A percentile compares a stretch with the other conserved stretches of the same genome.
These are phyloP conservation scores for Agaricus blazei DNA, from an alignment of 768 basidiomycete genomes.

Conservation along the genomic window DNA sequence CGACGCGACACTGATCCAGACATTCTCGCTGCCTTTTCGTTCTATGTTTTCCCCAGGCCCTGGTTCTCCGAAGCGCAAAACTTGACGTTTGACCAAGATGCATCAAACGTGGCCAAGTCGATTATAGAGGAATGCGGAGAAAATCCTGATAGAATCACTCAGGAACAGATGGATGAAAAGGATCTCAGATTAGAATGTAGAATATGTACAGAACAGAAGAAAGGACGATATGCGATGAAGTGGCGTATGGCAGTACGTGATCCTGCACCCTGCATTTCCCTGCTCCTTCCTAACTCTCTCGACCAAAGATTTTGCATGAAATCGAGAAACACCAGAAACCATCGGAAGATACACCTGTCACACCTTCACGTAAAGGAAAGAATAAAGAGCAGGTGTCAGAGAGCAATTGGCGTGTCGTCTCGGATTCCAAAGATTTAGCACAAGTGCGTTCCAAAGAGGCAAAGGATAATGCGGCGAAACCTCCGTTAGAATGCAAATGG, in stretches of 20 bases:
- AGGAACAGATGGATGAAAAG: conserved; percentile 19
- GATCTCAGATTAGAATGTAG: conserved; percentile 25
- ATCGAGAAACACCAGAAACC: conserved; percentile 20
- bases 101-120: conserved; percentile 16
- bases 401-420: background rate
- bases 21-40: background rate
- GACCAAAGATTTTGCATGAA: conserved; percentile 22
- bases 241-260: conserved; percentile 27
- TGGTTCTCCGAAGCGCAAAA: conserved; percentile 20
- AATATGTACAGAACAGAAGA: conserved; percentile 14
- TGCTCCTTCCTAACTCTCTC: background rate
- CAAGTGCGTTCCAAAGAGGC: background rate
- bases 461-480: background rate
- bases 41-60: conserved; percentile 1
- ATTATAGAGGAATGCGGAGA: conserved; percentile 22
- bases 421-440: background rate
- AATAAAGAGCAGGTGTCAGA: conserved; percentile 7
- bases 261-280: background rate
- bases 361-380: background rate
- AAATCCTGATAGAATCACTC: conserved; percentile 19
- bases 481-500: background rate
- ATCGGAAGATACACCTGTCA: background rate
- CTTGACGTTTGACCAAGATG: conserved; percentile 24
- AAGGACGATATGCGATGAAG: conserved; percentile 22
- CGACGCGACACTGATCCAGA: background rate